Evolutionary conservation across 768 basidiomycete genomes (phyloP).

Genomic region (Macrolepiota albuminosa): DNA sequence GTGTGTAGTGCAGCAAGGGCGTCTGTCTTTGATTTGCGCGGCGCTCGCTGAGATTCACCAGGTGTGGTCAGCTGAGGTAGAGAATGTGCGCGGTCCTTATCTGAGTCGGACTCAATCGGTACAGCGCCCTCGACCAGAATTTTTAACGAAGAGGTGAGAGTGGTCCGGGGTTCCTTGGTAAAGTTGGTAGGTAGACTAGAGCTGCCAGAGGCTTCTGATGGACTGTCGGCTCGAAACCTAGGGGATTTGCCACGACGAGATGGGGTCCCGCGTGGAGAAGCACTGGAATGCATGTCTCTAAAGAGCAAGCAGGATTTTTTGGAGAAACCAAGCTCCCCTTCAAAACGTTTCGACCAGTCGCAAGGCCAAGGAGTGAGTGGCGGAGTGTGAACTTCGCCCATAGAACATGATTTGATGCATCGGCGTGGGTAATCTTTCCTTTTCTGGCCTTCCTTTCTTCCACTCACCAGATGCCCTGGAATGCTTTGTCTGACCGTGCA

Average conservation of each 20-base stretch:
- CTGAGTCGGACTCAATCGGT: constrained; percentile 49
- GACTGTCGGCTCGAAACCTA: constrained; percentile 43
- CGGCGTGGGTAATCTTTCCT: constrained; percentile 41
- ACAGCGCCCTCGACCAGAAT: constrained; percentile 74
- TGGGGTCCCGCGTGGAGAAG: constrained; percentile 52
- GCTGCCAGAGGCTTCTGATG: constrained; percentile 35
- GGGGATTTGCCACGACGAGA: constrained; percentile 63
- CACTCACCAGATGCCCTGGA: constrained; percentile 16
- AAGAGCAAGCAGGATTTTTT: constrained; percentile 28
- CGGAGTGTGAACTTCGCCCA: constrained; percentile 40
- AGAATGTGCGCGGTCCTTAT: constrained; percentile 30
- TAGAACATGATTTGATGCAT: constrained; percentile 42
- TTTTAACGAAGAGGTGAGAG: constrained; percentile 65
- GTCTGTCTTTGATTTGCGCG: constrained; percentile 88
- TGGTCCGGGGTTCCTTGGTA: constrained; percentile 43
- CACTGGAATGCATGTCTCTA: constrained; percentile 39
- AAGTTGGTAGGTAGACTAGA: constrained; percentile 45
- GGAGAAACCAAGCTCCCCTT: constrained; percentile 28
- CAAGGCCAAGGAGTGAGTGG: constrained; percentile 36
- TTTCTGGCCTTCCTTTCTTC: constrained; percentile 22
- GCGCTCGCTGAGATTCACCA: constrained; percentile 59
- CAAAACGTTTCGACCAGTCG: constrained; percentile 36
- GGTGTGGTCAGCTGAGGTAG: constrained; percentile 33
- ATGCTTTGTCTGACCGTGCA: neutral
- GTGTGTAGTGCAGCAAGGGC: constrained; percentile 75